Base-by-base conservation (phyloP, 306 rosid genomes). In the Trifolium subterraneum region DNA sequence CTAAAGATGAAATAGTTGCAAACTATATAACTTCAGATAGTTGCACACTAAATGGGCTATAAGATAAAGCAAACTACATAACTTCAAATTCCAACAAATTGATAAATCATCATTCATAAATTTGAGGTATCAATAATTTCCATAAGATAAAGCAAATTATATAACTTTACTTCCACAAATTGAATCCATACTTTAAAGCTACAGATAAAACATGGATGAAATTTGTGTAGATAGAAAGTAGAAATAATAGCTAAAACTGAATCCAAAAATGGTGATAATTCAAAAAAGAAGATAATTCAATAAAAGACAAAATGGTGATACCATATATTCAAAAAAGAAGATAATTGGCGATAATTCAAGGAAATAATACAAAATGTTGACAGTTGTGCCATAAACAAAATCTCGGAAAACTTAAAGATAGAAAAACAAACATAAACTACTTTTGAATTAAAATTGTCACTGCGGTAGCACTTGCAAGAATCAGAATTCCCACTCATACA, bases 401-500 rank as follows among this genome's bases (percentile, higher is more conserved):
- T 29, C 69, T 25, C 14, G 11, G 23, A 48, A 27, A 77, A 56
- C 7, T 19, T 16, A 0, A 0, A 60, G 47, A 70, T 39, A 25
- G 5, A 51, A 42, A 23, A 7, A 39, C 8, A 69, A 73, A 58
- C 72, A 71, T 2, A 18, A 39, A 5, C 1, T 42, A 5, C 16
- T 13, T 8, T 15, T 58, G 1, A 10, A 72, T 19, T n/a, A 62
- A 16, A 54, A 35, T 20, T 48, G 22, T 29, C 8, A 23, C 67
- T 0, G 96, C 96, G 16, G 98, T 91, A 4, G 93, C 97, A 87
- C 97, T 90, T 0, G 98, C 97, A 78, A 93, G 2, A 10, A 72
- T 16, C 31, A 62, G 23, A 54, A 52, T 27, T 48, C 29, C 35
- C 8, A 31, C 66, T 84, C 74, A 93, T 27, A 87, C 98, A 10